Percentiles rank a stretch among this genome's conserved stretches.
phyloP scores from a whole-genome alignment of 2,329 filamentous ascomycete genomes.

The Beauveria sp. region DNA sequence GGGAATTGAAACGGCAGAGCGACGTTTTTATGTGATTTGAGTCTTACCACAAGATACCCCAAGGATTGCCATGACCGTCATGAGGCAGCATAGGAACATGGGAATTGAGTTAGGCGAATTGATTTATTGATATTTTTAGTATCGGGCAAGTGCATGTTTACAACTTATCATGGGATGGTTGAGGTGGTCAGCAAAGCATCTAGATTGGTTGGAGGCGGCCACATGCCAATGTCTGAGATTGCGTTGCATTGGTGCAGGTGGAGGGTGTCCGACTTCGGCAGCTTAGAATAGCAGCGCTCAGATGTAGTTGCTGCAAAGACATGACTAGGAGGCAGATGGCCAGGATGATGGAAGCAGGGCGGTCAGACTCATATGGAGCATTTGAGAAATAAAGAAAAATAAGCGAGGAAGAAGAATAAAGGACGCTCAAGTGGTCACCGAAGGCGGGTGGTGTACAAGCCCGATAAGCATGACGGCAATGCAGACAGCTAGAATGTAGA shows the following conservation, averaged over 20 bases:
- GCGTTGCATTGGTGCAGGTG: neutral
- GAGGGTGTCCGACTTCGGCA: conserved; percentile 1
- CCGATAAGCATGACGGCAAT: neutral
- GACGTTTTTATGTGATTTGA: conserved; percentile 9
- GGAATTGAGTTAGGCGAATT: conserved; percentile 7
- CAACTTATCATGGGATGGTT: neutral
- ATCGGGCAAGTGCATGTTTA: too few relatives aligned
- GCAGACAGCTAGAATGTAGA: too few relatives aligned
- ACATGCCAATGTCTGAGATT: neutral
- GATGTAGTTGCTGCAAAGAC: neutral
- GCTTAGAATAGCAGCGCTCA: neutral
- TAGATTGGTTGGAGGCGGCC: neutral
- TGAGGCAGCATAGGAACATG: conserved; percentile 10
- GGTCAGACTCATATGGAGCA: neutral
- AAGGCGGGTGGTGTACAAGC: neutral
- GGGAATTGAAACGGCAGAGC: conserved; percentile 9
- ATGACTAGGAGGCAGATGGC: neutral
- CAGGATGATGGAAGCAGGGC: neutral
- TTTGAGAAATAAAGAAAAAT: neutral
- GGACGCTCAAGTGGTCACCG: too few relatives aligned
- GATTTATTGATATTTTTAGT: neutral
- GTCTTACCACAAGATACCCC: conserved; percentile 11
- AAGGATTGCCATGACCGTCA: conserved; percentile 14
- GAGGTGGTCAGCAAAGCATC: neutral
- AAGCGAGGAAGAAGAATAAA: neutral